Conservation (phyloP, 2,329 filamentous ascomycete species). For the Beauveria bassiana region DNA sequence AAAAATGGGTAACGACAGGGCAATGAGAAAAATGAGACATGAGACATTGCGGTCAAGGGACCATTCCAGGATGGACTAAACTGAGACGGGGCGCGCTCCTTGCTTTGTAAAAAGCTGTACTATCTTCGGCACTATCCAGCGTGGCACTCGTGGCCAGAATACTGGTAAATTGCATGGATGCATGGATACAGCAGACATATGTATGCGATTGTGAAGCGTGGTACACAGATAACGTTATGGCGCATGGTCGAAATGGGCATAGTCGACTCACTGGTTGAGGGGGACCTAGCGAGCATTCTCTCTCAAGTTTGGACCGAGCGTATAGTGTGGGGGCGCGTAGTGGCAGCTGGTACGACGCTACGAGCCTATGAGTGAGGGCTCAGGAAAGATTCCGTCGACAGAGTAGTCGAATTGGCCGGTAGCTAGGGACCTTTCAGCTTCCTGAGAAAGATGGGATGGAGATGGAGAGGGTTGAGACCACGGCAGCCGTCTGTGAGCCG, state of each 20-base stretch:
- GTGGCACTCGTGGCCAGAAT: neutral
- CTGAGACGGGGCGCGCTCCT: neutral
- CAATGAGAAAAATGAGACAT: neutral
- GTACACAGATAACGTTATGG: neutral
- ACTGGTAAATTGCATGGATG: neutral
- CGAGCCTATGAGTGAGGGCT: no score
- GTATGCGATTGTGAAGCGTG: neutral
- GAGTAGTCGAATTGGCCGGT: neutral
- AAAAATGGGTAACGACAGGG: neutral
- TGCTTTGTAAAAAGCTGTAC: neutral
- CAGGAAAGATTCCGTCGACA: neutral
- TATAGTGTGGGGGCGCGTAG: neutral
- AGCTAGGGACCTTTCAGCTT: neutral
- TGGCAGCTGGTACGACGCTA: no score
- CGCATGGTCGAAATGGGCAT: neutral
- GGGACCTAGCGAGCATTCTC: neutral
- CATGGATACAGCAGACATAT: neutral
- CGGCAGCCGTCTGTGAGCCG: neutral
- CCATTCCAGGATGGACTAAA: conserved; percentile 3
- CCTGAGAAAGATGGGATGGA: neutral
- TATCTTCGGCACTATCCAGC: neutral
- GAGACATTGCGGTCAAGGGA: neutral
- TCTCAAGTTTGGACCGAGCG: neutral
- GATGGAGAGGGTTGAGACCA: neutral
- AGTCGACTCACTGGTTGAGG: neutral